These are phyloP conservation scores for Carex myosuroides DNA, from an alignment of 176 grass and related monocot species.

Conservation along the genomic window DNA sequence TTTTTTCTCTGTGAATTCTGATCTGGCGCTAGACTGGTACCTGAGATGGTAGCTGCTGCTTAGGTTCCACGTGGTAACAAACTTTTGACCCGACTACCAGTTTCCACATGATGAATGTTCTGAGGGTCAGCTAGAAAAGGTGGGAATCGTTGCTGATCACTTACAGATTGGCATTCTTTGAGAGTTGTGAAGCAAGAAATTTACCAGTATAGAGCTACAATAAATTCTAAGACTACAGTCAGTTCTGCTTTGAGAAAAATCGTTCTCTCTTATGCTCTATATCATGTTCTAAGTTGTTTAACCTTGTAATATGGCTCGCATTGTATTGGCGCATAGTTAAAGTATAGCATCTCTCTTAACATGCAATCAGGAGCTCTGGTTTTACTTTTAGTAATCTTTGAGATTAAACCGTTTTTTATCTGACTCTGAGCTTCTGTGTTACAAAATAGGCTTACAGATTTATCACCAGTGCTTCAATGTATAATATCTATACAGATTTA, in stretches of 20 bases:
- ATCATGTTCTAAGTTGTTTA: neutral
- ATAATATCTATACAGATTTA: neutral
- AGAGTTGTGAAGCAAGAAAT: neutral
- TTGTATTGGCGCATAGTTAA: neutral
- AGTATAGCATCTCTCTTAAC: neutral
- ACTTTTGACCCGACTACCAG: too few species aligned
- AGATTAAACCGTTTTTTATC: too few species aligned
- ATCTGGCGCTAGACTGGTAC: neutral
- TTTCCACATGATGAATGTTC: neutral
- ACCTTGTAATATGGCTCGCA: neutral
- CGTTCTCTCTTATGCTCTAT: neutral
- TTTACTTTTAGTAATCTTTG: too few species aligned
- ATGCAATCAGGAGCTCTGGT: too few species aligned
- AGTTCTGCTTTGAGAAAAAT: neutral
- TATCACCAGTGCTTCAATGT: neutral
- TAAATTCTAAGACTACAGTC: neutral
- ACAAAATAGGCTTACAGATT: neutral
- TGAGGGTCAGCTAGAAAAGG: neutral
- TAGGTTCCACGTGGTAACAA: neutral
- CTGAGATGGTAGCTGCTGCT: neutral
- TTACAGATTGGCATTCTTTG: neutral
- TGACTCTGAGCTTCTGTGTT: too few species aligned
- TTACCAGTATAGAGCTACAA: too few species aligned
- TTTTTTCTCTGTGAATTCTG: neutral
- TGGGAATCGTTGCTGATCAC: too few species aligned